Evolutionary conservation across 2,329 filamentous ascomycete species (phyloP), one percentile per base, ranked within the genome.

Genomic region (Hymenoscyphus albidus): DNA sequence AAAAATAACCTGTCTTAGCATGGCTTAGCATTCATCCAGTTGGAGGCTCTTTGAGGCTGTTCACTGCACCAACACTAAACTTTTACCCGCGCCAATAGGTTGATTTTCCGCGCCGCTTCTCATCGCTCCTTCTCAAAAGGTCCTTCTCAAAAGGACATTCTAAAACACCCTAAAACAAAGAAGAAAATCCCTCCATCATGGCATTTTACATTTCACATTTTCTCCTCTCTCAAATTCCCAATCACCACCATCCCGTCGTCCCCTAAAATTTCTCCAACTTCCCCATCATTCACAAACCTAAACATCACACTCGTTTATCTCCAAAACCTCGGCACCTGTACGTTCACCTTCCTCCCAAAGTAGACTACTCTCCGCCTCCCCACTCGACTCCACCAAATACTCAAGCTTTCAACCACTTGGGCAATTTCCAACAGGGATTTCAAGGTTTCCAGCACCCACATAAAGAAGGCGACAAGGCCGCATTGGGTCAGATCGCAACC

Each of bases 101-200:
- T 10, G 10, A 48, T 10, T 9, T 48, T 18, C 5, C 44, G 2
- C 44, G 44, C 44, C 18, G 44, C 44, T 48, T 48, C 18, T 48
- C 44, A 12, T 9, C n/a, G 44, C 44, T 22, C 44, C 54, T 57
- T 38, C 54, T 32, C 54, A 31, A 16, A 31, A 57, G 12, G 22
- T 22, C 44, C 54, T 57, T 38, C 54, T 32, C 54, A 31, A 16
- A 31, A 57, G 12, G 22, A 7, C 35, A 40, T 32, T 40, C 57
- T 16, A 42, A 59, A 35, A 35, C 35, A 35, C 1, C 5, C 35
- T 59, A 40, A 59, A 38, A 59, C 57, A 59, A 65, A 59, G 39
- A 62, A 27, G 40, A 54, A 58, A 48, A 12, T 38, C 27, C 39
- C 16, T 32, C 38, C n/a, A 22, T 40, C 61, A 3, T 27, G 27